Conservation (phyloP, 495 filamentous ascomycete genomes). For the Penicillium fimorum region DNA sequence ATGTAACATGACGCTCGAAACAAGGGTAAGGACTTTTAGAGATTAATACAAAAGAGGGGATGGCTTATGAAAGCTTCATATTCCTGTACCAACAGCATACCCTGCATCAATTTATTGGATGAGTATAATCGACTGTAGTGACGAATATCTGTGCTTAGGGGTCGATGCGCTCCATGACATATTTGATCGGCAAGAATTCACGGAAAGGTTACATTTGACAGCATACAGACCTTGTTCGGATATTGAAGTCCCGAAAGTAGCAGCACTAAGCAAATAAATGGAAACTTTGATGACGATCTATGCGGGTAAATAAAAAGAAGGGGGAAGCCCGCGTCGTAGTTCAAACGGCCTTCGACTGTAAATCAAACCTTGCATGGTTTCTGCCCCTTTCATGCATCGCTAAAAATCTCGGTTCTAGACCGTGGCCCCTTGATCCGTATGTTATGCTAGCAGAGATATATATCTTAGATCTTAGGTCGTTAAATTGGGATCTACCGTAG, state of each 20-base stretch:
- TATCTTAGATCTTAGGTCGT: not conserved
- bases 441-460: not conserved
- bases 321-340: not conserved
- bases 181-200: conserved; percentile 49
- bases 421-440: not conserved
- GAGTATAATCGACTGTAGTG: too few relatives aligned
- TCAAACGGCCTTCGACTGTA: not conserved
- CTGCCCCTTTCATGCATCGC: not conserved
- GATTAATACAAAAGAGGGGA: too few relatives aligned
- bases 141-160: too few relatives aligned
- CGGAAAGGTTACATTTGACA: not conserved
- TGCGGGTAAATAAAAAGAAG: not conserved
- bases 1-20: too few relatives aligned
- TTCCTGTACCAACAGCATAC: too few relatives aligned
- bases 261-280: not conserved
- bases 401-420: not conserved
- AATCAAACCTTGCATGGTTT: not conserved
- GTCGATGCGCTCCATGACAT: too few relatives aligned
- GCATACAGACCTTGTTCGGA: not conserved
- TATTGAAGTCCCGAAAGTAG: not conserved
- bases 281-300: not conserved
- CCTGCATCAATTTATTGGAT: too few relatives aligned
- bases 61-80: too few relatives aligned
- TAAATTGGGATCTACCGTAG: not conserved
- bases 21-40: too few relatives aligned